Evolutionary conservation across 331 rosid species (phyloP).

Genomic region (Cydonia oblonga): DNA sequence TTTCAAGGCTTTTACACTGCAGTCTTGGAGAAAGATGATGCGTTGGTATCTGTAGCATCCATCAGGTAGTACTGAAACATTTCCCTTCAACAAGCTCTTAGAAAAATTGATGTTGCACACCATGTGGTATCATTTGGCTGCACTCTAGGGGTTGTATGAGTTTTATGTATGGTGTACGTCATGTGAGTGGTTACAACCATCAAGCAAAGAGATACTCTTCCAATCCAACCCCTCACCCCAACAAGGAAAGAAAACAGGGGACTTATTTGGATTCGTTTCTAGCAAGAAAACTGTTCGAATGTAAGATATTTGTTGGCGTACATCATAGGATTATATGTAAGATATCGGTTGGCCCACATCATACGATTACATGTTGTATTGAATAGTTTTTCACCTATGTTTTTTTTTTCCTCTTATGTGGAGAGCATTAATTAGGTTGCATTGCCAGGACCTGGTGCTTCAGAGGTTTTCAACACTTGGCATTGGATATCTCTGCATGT

Average conservation of each 20-base stretch:
- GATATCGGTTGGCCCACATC: neutral
- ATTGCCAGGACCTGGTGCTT: neutral
- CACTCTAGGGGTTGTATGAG: neutral
- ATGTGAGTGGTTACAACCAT: neutral
- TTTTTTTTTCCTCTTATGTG: neutral
- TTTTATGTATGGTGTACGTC: neutral
- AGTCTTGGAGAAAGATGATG: constrained; percentile 86
- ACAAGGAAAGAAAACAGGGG: neutral
- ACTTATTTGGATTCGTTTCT: neutral
- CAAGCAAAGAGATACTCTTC: neutral
- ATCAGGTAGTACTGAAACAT: constrained; percentile 78
- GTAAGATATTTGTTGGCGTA: neutral
- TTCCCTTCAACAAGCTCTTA: too few species aligned
- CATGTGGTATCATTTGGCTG: neutral
- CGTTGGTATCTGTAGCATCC: constrained; percentile 74
- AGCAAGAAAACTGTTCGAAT: neutral
- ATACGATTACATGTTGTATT: neutral
- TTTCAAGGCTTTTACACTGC: constrained; percentile 86
- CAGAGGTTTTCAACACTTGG: neutral
- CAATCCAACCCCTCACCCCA: neutral
- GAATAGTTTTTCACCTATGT: neutral
- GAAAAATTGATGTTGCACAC: too few species aligned
- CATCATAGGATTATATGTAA: too few species aligned
- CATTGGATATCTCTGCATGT: neutral
- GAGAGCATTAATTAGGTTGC: neutral